Percentiles rank a stretch among this genome's conserved stretches.
phyloP scores from a whole-genome alignment of 257 asterid species.

The Solanum pinnatisectum region DNA sequence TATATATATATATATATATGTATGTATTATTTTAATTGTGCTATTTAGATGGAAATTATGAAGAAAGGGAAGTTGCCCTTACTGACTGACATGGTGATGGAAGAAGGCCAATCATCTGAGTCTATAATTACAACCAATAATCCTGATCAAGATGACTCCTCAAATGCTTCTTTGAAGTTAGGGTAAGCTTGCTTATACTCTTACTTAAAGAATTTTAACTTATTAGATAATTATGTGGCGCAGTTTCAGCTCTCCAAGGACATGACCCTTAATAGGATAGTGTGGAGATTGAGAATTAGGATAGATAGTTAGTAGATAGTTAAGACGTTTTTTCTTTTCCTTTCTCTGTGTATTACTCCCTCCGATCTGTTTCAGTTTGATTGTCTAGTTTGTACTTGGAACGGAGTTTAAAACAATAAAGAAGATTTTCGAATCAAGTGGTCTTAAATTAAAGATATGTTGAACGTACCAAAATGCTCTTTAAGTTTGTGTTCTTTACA shows the following conservation, averaged over 20 bases:
- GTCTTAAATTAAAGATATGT: not conserved
- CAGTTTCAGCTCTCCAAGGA: not conserved
- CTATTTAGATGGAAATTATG: slow-evolving; percentile 10
- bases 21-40: not conserved
- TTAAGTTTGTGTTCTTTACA: not conserved
- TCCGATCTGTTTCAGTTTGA: not conserved
- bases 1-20: too few relatives aligned
- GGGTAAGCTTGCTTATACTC: slow-evolving; percentile 12
- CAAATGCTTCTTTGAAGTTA: slow-evolving; percentile 25
- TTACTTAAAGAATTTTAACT: not conserved
- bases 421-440: accelerated
- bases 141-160: slow-evolving; percentile 24
- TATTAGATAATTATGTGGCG: not conserved
- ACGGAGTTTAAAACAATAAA: not conserved
- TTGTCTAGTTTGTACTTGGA: not conserved
- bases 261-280: not conserved
- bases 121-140: slow-evolving; percentile 13
- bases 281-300: not conserved
- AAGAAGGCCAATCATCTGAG: slow-evolving; percentile 36
- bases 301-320: not conserved
- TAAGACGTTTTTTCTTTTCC: not conserved
- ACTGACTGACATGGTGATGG: not conserved
- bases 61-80: slow-evolving; percentile 9
- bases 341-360: not conserved
- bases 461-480: accelerated